Evolutionary conservation across 129 eudicot species (phyloP), one percentile per base, ranked within the genome.

Genomic region (Tanacetum coccineum): DNA sequence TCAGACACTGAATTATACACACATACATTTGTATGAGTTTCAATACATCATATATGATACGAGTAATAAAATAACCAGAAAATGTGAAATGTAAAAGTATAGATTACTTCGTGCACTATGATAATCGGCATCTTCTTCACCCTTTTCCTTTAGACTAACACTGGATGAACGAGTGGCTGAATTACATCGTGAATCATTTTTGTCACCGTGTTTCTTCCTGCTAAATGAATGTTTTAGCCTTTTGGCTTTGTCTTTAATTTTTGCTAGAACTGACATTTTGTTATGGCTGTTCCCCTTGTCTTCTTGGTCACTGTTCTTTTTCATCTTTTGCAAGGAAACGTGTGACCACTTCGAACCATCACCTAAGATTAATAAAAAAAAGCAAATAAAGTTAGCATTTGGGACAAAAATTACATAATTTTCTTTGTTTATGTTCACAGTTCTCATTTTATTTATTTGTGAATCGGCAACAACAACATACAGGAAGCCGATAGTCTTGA

Each of bases 231-330:
- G 54, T 19, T 76, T 74, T 78, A 85, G 54, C 79, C 81, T 88
- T 79, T 50, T 92, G 17, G 95, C 96, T 61, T 50, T 82, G 59
- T 88, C 98, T 81, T 84, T 88, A 36, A 88, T 91, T 82, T 79
- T 92, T 51, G 85, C 62, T 28, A 92, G 61, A 61, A 92, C 87
- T 0, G 98, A 86, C 70, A 71, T 92, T 81, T 69, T 84, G 72
- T 30, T 64, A 59, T 70, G 65, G 20, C 73, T 74, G 52, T 53
- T 72, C 9, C 59, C 44, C 28, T 44, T 4, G 55, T 78, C 86
- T 68, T 82, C 91, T 40, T 66, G 85, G 52, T 79, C 76, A 20
- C 59, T 42, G 42, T 62, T 61, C 77, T 40, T 80, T 68, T 64
- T 68, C 36, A 13, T 45, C 42, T 56, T 47, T 7, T 78, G 72